phyloP scores from a whole-genome alignment of 306 rosid genomes.

The Lathyrus aphaca region DNA sequence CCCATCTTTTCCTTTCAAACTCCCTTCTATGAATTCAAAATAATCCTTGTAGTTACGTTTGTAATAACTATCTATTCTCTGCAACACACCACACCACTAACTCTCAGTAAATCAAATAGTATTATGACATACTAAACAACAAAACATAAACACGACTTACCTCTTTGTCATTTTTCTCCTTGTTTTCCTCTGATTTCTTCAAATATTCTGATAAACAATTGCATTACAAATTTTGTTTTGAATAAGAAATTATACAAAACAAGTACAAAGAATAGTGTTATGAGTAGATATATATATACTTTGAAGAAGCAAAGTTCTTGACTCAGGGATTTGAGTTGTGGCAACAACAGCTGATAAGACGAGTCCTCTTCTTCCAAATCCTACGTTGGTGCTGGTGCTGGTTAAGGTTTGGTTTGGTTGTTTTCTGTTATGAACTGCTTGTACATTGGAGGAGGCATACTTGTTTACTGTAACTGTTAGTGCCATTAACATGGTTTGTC shows the following conservation, averaged over 20 bases:
- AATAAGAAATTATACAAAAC: background rate
- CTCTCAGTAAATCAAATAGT: background rate
- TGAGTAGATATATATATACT: conserved; percentile 44
- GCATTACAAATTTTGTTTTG: background rate
- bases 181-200: conserved; percentile 89
- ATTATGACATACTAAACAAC: background rate
- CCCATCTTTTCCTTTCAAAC: conserved; percentile 52
- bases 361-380: conserved; percentile 65
- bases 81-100: conserved; percentile 14
- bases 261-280: conserved; percentile 12
- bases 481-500: conserved; percentile 85
- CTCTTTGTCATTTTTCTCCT: conserved; percentile 90
- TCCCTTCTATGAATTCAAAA: conserved; percentile 77
- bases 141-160: conserved; percentile 37
- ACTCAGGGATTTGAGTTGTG: conserved; percentile 61
- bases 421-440: conserved; percentile 58
- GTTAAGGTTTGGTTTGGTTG: conserved; percentile 33
- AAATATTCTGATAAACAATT: conserved; percentile 59
- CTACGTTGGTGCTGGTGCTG: conserved; percentile 36
- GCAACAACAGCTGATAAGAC: conserved; percentile 58
- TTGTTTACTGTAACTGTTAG: conserved; percentile 78
- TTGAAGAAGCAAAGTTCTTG: conserved; percentile 71
- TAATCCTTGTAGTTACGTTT: conserved; percentile 94
- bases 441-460: conserved; percentile 74
- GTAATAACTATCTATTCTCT: conserved; percentile 88